Evolutionary conservation across 2,329 filamentous ascomycete genomes (phyloP).

Genomic region (Chaetomium strumarium): DNA sequence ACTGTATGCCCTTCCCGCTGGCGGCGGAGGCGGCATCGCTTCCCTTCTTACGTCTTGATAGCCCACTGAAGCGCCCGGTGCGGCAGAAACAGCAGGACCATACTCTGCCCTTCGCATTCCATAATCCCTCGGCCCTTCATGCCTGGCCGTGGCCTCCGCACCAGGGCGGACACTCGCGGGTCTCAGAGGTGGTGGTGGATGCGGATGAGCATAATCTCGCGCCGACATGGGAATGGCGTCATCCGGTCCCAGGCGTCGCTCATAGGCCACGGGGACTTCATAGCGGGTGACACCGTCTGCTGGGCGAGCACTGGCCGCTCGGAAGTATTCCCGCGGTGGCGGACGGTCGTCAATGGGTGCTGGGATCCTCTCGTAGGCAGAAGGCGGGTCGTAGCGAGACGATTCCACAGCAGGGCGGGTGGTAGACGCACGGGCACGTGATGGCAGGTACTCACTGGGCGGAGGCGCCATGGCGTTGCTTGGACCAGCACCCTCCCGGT

Average conservation of each 20-base stretch:
- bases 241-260: slow-evolving; percentile 15
- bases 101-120: slow-evolving; percentile 39
- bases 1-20: slow-evolving; percentile 29
- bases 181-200: slow-evolving; percentile 5
- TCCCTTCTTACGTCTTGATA: slow-evolving; percentile 35
- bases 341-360: slow-evolving; percentile 36
- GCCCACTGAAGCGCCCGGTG: slow-evolving; percentile 21
- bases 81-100: slow-evolving; percentile 27
- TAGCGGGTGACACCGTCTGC: slow-evolving; percentile 17
- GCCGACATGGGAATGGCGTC: slow-evolving; percentile 4
- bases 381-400: slow-evolving; percentile 24
- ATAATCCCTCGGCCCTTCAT: slow-evolving; percentile 27
- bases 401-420: slow-evolving; percentile 41
- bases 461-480: slow-evolving; percentile 40
- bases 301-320: slow-evolving; percentile 19
- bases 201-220: slow-evolving; percentile 5
- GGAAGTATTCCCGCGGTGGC: slow-evolving; percentile 41
- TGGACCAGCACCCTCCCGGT: slow-evolving; percentile 44
- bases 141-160: slow-evolving; percentile 26
- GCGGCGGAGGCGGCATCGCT: slow-evolving; percentile 11
- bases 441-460: slow-evolving; percentile 42
- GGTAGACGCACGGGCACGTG: slow-evolving; percentile 49
- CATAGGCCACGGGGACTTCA: slow-evolving; percentile 23
- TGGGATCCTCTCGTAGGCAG: slow-evolving; percentile 25
- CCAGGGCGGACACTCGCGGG: slow-evolving; percentile 24